A percentile compares a stretch with the other conserved stretches of the same genome.
Evolutionary conservation across 257 asterid species (phyloP).

Genomic region (Leptodermis oblonga): DNA sequence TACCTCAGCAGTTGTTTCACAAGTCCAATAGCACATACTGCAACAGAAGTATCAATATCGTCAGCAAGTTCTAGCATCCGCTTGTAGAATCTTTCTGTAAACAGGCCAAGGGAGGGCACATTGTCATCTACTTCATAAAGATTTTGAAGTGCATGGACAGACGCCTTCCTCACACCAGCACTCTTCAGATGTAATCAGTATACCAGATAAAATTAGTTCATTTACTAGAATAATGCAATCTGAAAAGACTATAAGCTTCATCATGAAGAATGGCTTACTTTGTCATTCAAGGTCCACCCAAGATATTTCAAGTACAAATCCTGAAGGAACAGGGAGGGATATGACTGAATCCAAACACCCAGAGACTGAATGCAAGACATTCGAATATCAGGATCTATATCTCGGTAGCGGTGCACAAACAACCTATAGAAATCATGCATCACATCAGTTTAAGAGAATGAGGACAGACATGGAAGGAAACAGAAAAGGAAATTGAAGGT

Average conservation of each 20-base stretch:
- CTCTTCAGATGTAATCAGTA: slow-evolving; percentile 42
- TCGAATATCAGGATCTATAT: slow-evolving; percentile 89
- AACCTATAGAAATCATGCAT: slow-evolving; percentile 46
- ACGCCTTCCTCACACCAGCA: slow-evolving; percentile 94
- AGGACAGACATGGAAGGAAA: not conserved
- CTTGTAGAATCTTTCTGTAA: slow-evolving; percentile 84
- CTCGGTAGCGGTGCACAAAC: slow-evolving; percentile 97
- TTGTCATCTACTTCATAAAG: slow-evolving; percentile 91
- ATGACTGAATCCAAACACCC: slow-evolving; percentile 90
- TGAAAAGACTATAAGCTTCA: slow-evolving; percentile 14
- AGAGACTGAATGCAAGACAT: slow-evolving; percentile 90
- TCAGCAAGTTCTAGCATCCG: slow-evolving; percentile 99
- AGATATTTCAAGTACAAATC: slow-evolving; percentile 94
- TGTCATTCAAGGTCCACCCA: slow-evolving; percentile 99
- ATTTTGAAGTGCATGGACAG: slow-evolving; percentile 89
- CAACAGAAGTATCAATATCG: slow-evolving; percentile 91
- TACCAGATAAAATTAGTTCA: slow-evolving; percentile 20
- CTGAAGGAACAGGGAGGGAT: slow-evolving; percentile 94
- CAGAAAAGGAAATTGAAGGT: not conserved
- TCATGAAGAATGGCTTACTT: slow-evolving; percentile 46
- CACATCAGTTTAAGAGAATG: slow-evolving; percentile 5
- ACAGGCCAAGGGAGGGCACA: slow-evolving; percentile 93
- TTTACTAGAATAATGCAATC: slow-evolving; percentile 13
- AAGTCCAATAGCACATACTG: slow-evolving; percentile 98
- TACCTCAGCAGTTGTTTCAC: slow-evolving; percentile 93